These are phyloP conservation scores for Chamaecyparis obtusa DNA, from an alignment of 75 land plant species.

Conservation along the genomic window DNA sequence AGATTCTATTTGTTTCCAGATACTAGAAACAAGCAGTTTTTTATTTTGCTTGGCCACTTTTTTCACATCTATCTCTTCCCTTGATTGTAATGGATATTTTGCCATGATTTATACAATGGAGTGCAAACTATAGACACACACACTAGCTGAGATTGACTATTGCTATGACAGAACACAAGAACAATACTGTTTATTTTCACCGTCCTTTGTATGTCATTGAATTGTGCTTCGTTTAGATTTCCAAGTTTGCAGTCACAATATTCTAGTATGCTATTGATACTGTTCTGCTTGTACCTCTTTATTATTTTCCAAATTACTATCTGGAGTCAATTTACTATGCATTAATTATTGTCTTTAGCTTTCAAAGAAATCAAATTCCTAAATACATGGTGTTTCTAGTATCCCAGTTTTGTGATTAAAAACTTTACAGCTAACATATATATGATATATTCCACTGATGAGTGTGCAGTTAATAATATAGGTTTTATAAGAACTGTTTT, in stretches of 20 bases:
- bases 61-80: too few species aligned
- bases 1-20: too few species aligned
- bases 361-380: not conserved
- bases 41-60: too few species aligned
- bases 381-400: not conserved
- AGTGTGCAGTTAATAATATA: not conserved
- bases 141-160: not conserved
- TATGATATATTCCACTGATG: not conserved
- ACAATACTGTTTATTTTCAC: not conserved
- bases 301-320: not conserved
- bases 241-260: not conserved
- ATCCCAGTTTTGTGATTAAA: not conserved
- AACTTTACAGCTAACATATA: not conserved
- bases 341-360: not conserved
- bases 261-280: not conserved
- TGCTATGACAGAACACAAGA: not conserved
- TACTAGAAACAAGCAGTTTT: too few species aligned
- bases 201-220: not conserved
- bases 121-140: too few species aligned
- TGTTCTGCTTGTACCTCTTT: not conserved
- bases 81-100: too few species aligned
- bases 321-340: not conserved
- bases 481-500: conserved; percentile 10
- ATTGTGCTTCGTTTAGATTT: not conserved
- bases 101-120: too few species aligned